Evolutionary conservation across 2,329 filamentous ascomycete species (phyloP).

Genomic region (Cercospora beticola): DNA sequence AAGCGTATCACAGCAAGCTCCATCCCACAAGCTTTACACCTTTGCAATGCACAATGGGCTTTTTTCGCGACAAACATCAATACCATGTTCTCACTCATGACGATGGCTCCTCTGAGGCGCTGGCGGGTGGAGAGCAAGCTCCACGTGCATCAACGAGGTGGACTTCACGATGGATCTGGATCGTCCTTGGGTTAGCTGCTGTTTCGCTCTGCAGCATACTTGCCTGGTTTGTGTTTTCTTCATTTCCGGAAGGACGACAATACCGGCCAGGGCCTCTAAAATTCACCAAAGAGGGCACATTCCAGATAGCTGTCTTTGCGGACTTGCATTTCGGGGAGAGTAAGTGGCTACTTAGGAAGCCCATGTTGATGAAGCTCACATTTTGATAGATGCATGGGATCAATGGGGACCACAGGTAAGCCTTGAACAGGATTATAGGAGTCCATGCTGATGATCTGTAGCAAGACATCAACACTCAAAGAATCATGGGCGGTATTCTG

Average conservation of each 20-base stretch:
- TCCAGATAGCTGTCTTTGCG: constrained; percentile 61
- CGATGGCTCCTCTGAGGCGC: not conserved
- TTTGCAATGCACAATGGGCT: not conserved
- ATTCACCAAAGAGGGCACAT: constrained; percentile 40
- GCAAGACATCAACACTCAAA: constrained; percentile 58
- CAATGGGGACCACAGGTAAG: constrained; percentile 39
- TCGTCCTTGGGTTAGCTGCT: not conserved
- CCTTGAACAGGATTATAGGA: not conserved
- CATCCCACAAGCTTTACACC: not conserved
- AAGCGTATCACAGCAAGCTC: not conserved
- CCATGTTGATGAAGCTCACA: constrained; percentile 38
- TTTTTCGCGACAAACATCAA: not conserved
- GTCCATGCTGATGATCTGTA: constrained; percentile 33
- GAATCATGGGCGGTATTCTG: constrained; percentile 60
- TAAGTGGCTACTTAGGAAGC: constrained; percentile 37
- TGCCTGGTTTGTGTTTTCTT: not conserved
- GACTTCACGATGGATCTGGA: not conserved
- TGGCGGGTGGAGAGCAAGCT: not conserved
- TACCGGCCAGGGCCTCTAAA: constrained; percentile 18
- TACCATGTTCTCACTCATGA: not conserved
- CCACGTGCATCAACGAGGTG: not conserved
- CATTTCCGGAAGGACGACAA: not conserved
- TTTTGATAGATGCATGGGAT: constrained; percentile 30
- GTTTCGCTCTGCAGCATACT: not conserved
- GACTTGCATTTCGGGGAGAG: constrained; percentile 70